These are phyloP conservation scores for Monosporascus sp. DNA, from an alignment of 2,329 filamentous ascomycete species.

Conservation along the genomic window DNA sequence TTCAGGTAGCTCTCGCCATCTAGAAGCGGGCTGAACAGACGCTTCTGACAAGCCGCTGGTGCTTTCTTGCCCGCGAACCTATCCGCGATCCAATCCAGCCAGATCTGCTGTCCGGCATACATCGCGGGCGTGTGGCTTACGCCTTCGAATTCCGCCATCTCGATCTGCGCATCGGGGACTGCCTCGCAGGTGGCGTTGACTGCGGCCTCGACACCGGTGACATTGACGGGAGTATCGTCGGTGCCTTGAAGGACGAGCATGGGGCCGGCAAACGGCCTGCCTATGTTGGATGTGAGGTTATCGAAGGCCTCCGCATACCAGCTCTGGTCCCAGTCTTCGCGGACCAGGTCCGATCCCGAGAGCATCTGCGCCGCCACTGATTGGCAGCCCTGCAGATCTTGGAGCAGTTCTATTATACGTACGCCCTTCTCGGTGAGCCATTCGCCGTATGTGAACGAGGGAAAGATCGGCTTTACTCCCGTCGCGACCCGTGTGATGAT, in stretches of 20 bases:
- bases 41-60: background rate
- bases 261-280: background rate
- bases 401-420: background rate
- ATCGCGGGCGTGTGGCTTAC: conserved; percentile 1
- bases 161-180: background rate
- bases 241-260: conserved; percentile 4
- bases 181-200: conserved; percentile 3
- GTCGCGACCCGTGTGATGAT: background rate
- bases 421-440: conserved; percentile 1
- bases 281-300: background rate
- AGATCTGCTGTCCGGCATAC: conserved; percentile 4
- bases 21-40: background rate
- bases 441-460: background rate
- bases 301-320: conserved; percentile 1
- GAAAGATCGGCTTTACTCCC: background rate
- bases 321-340: background rate
- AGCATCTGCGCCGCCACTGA: background rate
- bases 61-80: background rate
- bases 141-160: background rate
- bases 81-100: conserved; percentile 2
- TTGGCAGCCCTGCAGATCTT: conserved; percentile 3
- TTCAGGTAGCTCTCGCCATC: background rate
- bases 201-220: background rate
- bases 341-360: background rate
- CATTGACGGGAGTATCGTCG: background rate